phyloP scores from a whole-genome alignment of 2,329 filamentous ascomycete genomes.

The Monilinia fructicola region DNA sequence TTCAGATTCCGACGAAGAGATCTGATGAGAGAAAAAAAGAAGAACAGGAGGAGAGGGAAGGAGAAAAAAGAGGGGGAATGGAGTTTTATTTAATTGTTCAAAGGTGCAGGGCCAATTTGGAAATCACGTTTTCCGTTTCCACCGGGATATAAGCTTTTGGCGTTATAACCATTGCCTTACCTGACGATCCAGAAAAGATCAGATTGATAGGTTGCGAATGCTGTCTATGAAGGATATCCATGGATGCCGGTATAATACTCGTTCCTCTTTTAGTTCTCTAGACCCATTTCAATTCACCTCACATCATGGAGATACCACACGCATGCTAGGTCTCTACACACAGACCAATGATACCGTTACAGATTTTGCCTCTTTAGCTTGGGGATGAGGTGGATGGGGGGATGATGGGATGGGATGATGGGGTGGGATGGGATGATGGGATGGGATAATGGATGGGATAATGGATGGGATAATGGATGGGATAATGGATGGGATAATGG shows the following conservation, averaged over 20 bases:
- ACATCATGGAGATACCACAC: constrained; percentile 9
- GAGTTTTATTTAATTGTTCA: constrained; percentile 29
- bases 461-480: neutral
- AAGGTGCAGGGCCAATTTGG: constrained; percentile 19
- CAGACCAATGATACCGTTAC: constrained; percentile 20
- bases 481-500: no score
- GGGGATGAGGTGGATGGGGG: neutral
- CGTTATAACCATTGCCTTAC: constrained; percentile 13
- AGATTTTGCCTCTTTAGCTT: neutral
- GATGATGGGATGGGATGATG: neutral
- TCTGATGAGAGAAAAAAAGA: constrained; percentile 19
- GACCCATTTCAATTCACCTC: constrained; percentile 22
- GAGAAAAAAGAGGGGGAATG: constrained; percentile 24
- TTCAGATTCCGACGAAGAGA: neutral
- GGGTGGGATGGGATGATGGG: neutral
- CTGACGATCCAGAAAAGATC: constrained; percentile 21
- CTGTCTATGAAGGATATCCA: constrained; percentile 4
- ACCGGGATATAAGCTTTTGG: constrained; percentile 19
- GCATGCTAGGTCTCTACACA: neutral
- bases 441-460: neutral
- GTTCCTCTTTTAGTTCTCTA: constrained; percentile 18
- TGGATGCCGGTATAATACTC: constrained; percentile 15
- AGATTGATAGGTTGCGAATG: constrained; percentile 20
- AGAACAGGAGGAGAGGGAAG: neutral
- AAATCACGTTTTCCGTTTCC: constrained; percentile 20